phyloP scores from a whole-genome alignment of 2,329 filamentous ascomycete genomes.

The Claviceps pazoutovae region DNA sequence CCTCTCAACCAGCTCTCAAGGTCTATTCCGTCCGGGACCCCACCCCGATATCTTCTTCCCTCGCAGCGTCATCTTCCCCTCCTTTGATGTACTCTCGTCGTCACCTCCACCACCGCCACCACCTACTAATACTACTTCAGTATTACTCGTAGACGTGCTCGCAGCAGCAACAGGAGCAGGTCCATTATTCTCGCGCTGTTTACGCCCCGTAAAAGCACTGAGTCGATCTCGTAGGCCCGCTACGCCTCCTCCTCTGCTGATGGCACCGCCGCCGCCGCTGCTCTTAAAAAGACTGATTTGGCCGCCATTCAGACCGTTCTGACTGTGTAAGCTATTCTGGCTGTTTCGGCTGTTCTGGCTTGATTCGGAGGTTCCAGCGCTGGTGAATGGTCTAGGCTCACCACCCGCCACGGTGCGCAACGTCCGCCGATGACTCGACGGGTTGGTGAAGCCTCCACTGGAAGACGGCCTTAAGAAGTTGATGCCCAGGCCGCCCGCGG shows the following conservation, averaged over 20 bases:
- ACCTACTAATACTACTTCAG: too few species aligned
- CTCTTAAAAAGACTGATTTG: conserved; percentile 6
- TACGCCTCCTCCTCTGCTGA: too few species aligned
- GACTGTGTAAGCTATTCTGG: too few species aligned
- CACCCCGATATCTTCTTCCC: too few species aligned
- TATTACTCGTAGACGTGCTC: too few species aligned
- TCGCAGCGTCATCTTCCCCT: too few species aligned
- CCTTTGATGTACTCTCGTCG: too few species aligned
- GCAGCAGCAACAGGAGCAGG: neutral
- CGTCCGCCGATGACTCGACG: conserved; percentile 7
- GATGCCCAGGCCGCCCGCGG: conserved; percentile 13
- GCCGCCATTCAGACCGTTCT: too few species aligned
- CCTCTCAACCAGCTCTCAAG: too few species aligned
- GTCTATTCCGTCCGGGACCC: too few species aligned
- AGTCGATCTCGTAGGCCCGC: conserved; percentile 22
- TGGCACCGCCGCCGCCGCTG: conserved; percentile 13
- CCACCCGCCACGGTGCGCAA: conserved; percentile 7
- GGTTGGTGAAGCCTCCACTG: conserved; percentile 16
- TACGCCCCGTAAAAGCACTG: conserved; percentile 19
- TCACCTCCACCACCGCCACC: too few species aligned
- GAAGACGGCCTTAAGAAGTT: conserved; percentile 20
- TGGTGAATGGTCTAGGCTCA: conserved; percentile 18
- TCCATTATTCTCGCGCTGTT: conserved; percentile 11
- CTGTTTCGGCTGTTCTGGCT: neutral
- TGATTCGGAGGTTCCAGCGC: conserved; percentile 15